Conservation (phyloP, 805 yeast genomes). For the Saturnispora bothae region DNA sequence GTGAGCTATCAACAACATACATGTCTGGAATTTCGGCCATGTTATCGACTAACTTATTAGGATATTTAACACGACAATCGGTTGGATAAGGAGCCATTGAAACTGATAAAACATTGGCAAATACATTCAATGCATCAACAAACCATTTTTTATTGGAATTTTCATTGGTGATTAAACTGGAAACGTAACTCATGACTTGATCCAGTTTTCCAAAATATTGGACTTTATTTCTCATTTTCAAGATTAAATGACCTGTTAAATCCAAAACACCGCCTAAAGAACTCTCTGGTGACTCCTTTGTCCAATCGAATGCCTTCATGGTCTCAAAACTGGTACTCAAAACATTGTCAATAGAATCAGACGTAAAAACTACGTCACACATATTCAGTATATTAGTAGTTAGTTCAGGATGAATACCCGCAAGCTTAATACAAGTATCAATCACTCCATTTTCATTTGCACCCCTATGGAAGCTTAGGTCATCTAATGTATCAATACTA, state of each 20-base stretch:
- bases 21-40: constrained; percentile 12
- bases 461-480: constrained; percentile 31
- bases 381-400: constrained; percentile 29
- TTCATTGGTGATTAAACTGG: constrained; percentile 18
- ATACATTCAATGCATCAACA: constrained; percentile 42
- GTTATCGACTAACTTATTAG: constrained; percentile 9
- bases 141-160: constrained; percentile 43
- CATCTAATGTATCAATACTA: constrained; percentile 28
- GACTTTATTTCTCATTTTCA: constrained; percentile 2
- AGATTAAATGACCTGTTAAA: constrained; percentile 1
- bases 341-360: constrained; percentile 26
- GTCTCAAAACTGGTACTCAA: constrained; percentile 28
- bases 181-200: background rate
- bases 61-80: constrained; percentile 23
- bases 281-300: constrained; percentile 16
- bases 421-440: constrained; percentile 32
- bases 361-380: constrained; percentile 26
- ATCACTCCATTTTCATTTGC: constrained; percentile 29
- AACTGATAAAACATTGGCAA: constrained; percentile 44
- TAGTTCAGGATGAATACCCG: constrained; percentile 33
- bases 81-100: constrained; percentile 43
- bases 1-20: constrained; percentile 16
- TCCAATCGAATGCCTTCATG: constrained; percentile 27
- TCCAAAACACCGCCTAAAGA: constrained; percentile 18
- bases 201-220: constrained; percentile 1